Base-by-base conservation (phyloP, 495 filamentous ascomycete species). In the Hapsidospora chrysogenum region DNA sequence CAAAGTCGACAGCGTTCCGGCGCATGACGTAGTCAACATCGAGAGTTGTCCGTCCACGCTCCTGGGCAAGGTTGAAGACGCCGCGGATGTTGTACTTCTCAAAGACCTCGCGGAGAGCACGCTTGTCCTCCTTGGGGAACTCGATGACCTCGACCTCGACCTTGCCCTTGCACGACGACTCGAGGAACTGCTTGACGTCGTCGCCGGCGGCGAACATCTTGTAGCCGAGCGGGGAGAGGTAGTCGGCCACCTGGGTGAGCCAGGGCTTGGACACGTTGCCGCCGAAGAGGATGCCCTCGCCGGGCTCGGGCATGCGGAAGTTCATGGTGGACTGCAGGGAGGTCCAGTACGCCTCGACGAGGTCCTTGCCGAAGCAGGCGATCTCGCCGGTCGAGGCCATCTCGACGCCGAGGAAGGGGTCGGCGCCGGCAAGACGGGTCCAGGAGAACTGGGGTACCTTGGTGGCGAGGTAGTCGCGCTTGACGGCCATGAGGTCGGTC, bases 21-120 rank as follows among this genome's bases (percentile, higher is more conserved):
- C 89, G 75, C 89, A 96, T 97, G 31, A 96, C 85, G 45, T 97
- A 97, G 60, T 96, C 87, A 43, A 87, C 85, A 52, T 97, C 89
- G 35, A 81, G 62, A 40, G 84, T 61, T 17, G 76, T 86, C 65
- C 85, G 84, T 36, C 72, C 89, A 44, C 87, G 66, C 38, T 68
- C 73, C 51, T 76, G 76, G 35, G 86, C 85, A 47, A 97, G 63
- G 61, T 97, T 97, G 71, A 97, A 97, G 33, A 86, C 80, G 42
- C 92, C 92, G 21, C 78, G 73, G 57, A 97, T 89, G 50, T 95
- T 76, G 56, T 95, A 85, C 68, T 93, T 93, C 71, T 86, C 61
- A 66, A 97, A 97, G 25, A 95, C 92, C 50, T 93, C 83, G 41
- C 89, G 74, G 39, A 97, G 72, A 27, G 84, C 83, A 39, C 89